A percentile compares a stretch with the other conserved stretches of the same genome.
Conservation (phyloP, 768 basidiomycete species). For the Serendipita sp. region DNA sequence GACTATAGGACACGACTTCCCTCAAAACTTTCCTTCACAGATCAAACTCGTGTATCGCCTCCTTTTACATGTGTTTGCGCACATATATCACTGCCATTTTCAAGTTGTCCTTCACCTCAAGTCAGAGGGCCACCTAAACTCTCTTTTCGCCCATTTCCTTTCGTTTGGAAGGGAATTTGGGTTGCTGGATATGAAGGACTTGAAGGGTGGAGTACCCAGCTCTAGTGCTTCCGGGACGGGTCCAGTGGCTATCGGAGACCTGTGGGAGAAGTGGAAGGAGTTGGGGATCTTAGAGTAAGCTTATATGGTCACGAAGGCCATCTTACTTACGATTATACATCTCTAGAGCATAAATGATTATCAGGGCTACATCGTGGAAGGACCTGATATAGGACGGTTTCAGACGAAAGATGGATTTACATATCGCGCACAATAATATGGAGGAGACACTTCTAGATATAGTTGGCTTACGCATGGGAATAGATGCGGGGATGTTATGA, state of each 20-base stretch:
- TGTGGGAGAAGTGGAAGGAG: slow-evolving; percentile 85
- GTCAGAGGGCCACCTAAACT: slow-evolving; percentile 90
- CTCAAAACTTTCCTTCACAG: slow-evolving; percentile 73
- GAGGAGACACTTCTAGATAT: too few species aligned
- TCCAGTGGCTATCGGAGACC: slow-evolving; percentile 49
- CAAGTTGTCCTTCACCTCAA: slow-evolving; percentile 67
- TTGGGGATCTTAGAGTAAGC: slow-evolving; percentile 48
- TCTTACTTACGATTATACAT: too few species aligned
- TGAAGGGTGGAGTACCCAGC: slow-evolving; percentile 33
- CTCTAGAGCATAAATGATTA: too few species aligned
- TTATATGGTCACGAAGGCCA: background rate
- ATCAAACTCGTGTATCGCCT: slow-evolving; percentile 91
- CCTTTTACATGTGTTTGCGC: slow-evolving; percentile 90
- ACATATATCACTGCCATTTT: slow-evolving; percentile 93
- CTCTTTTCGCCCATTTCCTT: slow-evolving; percentile 92
- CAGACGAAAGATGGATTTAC: too few species aligned
- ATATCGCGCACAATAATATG: too few species aligned
- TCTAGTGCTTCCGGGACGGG: slow-evolving; percentile 27
- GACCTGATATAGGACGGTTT: too few species aligned
- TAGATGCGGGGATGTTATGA: too few species aligned
- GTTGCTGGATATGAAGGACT: slow-evolving; percentile 73
- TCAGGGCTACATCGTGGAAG: too few species aligned
- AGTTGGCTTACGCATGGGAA: too few species aligned
- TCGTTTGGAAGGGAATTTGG: slow-evolving; percentile 93
- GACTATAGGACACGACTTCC: slow-evolving; percentile 62